Base-by-base conservation (phyloP, 306 rosid species). In the Trifolium subterraneum region DNA sequence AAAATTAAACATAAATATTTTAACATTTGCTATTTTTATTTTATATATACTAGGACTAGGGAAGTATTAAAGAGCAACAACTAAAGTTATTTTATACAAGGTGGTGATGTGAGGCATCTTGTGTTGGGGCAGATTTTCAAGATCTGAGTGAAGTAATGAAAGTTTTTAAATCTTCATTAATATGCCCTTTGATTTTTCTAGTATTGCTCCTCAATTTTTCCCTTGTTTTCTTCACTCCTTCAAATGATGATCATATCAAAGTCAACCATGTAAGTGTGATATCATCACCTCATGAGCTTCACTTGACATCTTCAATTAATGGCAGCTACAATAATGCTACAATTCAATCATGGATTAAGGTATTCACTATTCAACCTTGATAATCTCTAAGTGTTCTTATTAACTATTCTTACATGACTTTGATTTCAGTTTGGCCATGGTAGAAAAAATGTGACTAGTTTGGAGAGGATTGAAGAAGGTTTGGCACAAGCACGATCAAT, bases 401-500 rank as follows among this genome's bases (percentile, higher is more conserved):
- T 31, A 23, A 7, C 8, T 15, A 14, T 59, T 59, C 19, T 59
- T 33, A 4, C 55, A 56, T 45, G n/a, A 7, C 15, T 29, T 23
- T 55, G 15, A 27, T 56, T 76, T 45, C 29, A 80, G 80, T 19
- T 74, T 74, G 62, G 62, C 2, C 52, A 52, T 80, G 68, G 61
- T 1, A 50, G 14, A 44, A 76, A 70, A 68, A 78, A 64, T 6
- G 18, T 2, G 74, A 70, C 63, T 27, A 64, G 69, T 75, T 79
- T 83, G 81, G 59, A 79, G 18, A 67, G 31, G 54, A 71, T 79
- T 65, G 87, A 83, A 71, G 73, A 41, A 8, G 81, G 52, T 19
- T 71, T 71, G 29, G 77, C 81, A 45, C 41, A 58, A 9, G 27
- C 81, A 22, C 72, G 87, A 71, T 50, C 76, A 15, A 22, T 25